Base-by-base conservation (phyloP, 352 stramenopile species). In the Pythium brachiatum region DNA sequence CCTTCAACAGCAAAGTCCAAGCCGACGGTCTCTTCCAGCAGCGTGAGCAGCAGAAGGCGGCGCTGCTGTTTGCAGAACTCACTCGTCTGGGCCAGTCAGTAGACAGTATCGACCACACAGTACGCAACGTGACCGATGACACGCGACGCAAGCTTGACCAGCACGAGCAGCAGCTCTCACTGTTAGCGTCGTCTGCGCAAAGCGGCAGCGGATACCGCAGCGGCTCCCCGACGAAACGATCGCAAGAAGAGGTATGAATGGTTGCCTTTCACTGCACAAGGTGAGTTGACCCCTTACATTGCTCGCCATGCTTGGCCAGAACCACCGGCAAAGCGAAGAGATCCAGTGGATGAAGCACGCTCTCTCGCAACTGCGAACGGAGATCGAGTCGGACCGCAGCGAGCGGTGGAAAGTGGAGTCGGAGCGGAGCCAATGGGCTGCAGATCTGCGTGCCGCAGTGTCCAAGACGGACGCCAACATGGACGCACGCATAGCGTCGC, bases 31-130 rank as follows among this genome's bases (percentile, higher is more conserved):
- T 63, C 11, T 72, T 66, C 43, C 72, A 89, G 52, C 79, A 89
- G 56, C 79, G 74, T 7, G 79, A 90, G 51, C 79, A 90, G 25
- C 78, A 90, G 46, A 92, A 92, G 27, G 68, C 73, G 11, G 79
- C 81, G 8, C 64, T 90, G 18, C 59, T 92, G 6, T 90, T 92
- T 56, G 83, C 81, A 4, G 83, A 92, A 65, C 62, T 89, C 18
- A 38, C 76, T 18, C 68, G 80, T 12, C 47, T 89, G 18, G 78
- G 78, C 1, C 78, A 85, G n/a, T 62, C 62, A 15, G 66, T 89
- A 0, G 78, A 85, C 44, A 70, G 63, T 4, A 20, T 82, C 6
- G 78, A 86, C 27, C 56, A 65, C 21, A 62, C 66, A 16, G 16
- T 77, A 20, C 70, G 65, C 26, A 61, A 57, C 7, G 21, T 75